Evolutionary conservation across 441 rosid species (phyloP).

Genomic region (Iberis amara): DNA sequence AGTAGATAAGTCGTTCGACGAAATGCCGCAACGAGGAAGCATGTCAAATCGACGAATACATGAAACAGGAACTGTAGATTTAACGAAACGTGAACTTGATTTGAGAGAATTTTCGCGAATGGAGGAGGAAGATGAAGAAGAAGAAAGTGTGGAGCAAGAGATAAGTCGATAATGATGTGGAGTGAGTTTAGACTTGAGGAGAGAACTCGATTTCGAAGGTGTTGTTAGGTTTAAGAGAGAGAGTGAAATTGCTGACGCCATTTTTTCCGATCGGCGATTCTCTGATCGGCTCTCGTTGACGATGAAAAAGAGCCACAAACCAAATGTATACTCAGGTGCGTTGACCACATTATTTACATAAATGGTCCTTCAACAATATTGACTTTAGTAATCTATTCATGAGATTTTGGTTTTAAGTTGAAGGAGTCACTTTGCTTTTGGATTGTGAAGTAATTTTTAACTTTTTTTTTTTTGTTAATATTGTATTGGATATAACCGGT

Average conservation of each 20-base stretch:
- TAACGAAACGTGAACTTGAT: constrained; percentile 4
- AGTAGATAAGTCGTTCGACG: constrained; percentile 39
- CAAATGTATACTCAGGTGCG: background rate
- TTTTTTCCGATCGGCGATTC: background rate
- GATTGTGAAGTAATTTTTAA: no score
- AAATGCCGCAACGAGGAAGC: constrained; percentile 42
- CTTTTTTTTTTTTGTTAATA: no score
- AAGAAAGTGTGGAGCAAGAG: background rate
- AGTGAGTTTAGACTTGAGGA: constrained; percentile 9
- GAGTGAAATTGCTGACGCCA: constrained; percentile 23
- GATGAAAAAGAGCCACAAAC: constrained; percentile 4
- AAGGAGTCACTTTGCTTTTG: no score
- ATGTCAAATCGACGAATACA: constrained; percentile 1
- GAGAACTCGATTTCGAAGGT: constrained; percentile 2
- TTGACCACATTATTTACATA: constrained; percentile 2
- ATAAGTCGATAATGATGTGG: background rate
- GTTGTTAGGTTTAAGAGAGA: constrained; percentile 13
- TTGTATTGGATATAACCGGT: no score
- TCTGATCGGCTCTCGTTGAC: constrained; percentile 1
- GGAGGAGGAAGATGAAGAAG: background rate
- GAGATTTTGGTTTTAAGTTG: no score
- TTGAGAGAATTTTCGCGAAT: constrained; percentile 9
- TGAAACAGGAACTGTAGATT: constrained; percentile 9
- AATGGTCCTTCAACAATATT: constrained; percentile 6
- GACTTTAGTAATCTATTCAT: background rate